A percentile compares a stretch with the other conserved stretches of the same genome.
Evolutionary conservation across 805 yeast genomes (phyloP).

Genomic region (Kuraishia capsulata): DNA sequence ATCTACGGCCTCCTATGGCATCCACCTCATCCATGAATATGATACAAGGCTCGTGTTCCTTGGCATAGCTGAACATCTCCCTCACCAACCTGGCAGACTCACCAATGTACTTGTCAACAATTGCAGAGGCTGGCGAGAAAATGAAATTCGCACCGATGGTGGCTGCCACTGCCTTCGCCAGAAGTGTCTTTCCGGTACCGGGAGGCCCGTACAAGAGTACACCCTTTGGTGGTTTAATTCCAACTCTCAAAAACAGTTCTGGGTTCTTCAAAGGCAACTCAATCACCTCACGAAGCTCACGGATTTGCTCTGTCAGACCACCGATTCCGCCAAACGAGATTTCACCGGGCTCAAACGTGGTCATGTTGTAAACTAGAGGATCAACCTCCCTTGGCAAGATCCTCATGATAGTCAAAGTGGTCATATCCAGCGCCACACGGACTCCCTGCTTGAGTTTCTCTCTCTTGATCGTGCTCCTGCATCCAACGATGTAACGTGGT

Average conservation of each 20-base stretch:
- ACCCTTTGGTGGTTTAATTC: slow-evolving; percentile 98
- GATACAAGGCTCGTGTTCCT: slow-evolving; percentile 96
- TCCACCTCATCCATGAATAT: slow-evolving; percentile 98
- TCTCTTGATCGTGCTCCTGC: slow-evolving; percentile 85
- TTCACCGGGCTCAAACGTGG: slow-evolving; percentile 96
- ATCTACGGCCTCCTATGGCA: slow-evolving; percentile 98
- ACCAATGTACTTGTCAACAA: slow-evolving; percentile 96
- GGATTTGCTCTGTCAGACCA: slow-evolving; percentile 90
- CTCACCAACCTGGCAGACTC: slow-evolving; percentile 94
- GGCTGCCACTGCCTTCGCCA: slow-evolving; percentile 98
- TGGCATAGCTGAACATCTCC: slow-evolving; percentile 97
- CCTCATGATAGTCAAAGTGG: slow-evolving; percentile 96
- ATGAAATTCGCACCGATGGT: slow-evolving; percentile 97
- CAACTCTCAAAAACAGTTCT: slow-evolving; percentile 89
- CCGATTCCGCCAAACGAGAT: slow-evolving; percentile 92
- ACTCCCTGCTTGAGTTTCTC: slow-evolving; percentile 84
- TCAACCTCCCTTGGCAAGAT: slow-evolving; percentile 96
- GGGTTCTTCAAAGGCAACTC: slow-evolving; percentile 96
- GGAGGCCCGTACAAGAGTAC: slow-evolving; percentile 96
- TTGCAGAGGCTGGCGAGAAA: slow-evolving; percentile 96
- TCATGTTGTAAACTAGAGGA: slow-evolving; percentile 96
- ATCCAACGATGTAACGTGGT: slow-evolving; percentile 96
- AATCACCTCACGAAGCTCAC: slow-evolving; percentile 95
- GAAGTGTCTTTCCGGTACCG: slow-evolving; percentile 93
- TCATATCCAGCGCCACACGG: slow-evolving; percentile 94